A percentile compares a stretch with the other conserved stretches of the same genome.
phyloP scores from a whole-genome alignment of 225 moss, liverwort and hornwort genomes.

The Sphagnum contortum region DNA sequence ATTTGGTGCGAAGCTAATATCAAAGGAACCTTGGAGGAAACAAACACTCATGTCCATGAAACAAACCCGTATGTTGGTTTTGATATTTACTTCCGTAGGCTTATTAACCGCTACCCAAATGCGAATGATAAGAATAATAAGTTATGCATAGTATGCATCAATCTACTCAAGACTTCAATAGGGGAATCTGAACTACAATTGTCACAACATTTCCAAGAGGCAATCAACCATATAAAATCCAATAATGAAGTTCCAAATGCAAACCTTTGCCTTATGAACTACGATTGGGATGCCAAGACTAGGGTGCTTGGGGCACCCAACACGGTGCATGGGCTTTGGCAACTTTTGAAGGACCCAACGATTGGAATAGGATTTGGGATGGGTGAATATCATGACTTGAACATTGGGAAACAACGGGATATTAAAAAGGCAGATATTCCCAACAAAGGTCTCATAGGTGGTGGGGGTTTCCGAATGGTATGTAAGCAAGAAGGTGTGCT shows the following conservation, averaged over 20 bases:
- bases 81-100: constrained; percentile 62
- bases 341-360: constrained; percentile 66
- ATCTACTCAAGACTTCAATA: constrained; percentile 65
- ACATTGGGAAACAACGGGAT: constrained; percentile 5
- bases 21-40: constrained; percentile 80
- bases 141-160: constrained; percentile 65
- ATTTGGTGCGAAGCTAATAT: constrained; percentile 99
- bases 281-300: constrained; percentile 99
- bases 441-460: constrained; percentile 41
- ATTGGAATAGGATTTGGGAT: constrained; percentile 66
- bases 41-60: constrained; percentile 83
- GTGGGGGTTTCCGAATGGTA: constrained; percentile 52
- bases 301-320: constrained; percentile 75
- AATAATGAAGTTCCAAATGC: constrained; percentile 74
- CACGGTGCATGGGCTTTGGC: constrained; percentile 81
- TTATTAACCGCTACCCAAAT: constrained; percentile 33
- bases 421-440: no score
- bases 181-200: constrained; percentile 80
- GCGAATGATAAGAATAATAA: constrained; percentile 10
- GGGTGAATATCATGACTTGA: constrained; percentile 60
- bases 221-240: constrained; percentile 59
- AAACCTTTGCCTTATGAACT: constrained; percentile 54
- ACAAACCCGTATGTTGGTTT: constrained; percentile 72
- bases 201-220: constrained; percentile 52
- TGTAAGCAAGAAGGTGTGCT: constrained; percentile 79